Evolutionary conservation across 768 basidiomycete genomes (phyloP), one percentile per base, ranked within the genome.

Genomic region (Xanthoconium stramineum): DNA sequence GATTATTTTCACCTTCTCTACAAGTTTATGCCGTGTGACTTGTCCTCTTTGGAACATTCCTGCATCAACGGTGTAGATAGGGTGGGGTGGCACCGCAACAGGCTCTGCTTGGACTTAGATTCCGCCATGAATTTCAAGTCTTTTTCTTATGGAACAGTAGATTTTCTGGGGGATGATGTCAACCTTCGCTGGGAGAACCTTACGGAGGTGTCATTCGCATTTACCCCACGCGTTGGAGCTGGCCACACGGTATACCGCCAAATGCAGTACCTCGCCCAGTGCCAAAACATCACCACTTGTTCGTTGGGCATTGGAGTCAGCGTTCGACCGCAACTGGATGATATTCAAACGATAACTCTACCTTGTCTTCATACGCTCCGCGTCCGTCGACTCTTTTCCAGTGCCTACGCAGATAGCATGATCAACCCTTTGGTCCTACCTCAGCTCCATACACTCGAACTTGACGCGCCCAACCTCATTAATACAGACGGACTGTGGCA

Each of bases 401-500:
- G 12, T 9, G 40, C 54, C 33, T 36, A 55, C 10, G 58, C 51
- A 37, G n/a, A 47, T 11, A 35, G 24, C 3, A 24, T 29, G 1
- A 53, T 66, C 40, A 47, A 62, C n/a, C 48, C 11, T 13, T 57
- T 68, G 5, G 24, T 62, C 29, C 50, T 66, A 6, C 66, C 66
- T 2, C 57, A 49, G n/a, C 60, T 64, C 13, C 47, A 57, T 36
- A 61, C 55, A 9, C 61, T 67, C 7, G 61, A 59, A 36, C 61
- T 68, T 12, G 61, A 65, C 7, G 50, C 59, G n/a, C 50, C 47
- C 17, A 3, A 5, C 12, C 40, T 54, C 0, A 10, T 60, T 5
- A 20, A 12, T 13, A 35, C 36, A 49, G 28, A 45, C 13, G 2
- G 24, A 14, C 35, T 6, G 2, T 61, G 66, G 66, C 59, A 67